These are phyloP conservation scores for Rhizopus microsporus DNA, from an alignment of 371 early-diverging fungal genomes.

Conservation along the genomic window DNA sequence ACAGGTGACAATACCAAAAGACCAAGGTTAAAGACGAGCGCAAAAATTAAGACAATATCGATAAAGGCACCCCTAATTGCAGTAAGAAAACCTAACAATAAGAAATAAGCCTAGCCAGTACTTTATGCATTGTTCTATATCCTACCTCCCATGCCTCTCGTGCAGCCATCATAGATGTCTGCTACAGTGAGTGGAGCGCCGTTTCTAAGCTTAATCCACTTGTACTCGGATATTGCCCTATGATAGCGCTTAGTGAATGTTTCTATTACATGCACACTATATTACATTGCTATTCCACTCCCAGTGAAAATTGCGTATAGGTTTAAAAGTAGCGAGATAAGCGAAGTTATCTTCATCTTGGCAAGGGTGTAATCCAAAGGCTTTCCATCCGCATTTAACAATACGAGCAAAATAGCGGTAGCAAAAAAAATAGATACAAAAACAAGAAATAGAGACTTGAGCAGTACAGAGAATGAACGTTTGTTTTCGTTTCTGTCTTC, in stretches of 20 bases:
- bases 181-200: slow-evolving; percentile 20
- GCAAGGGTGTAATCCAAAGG: slow-evolving; percentile 20
- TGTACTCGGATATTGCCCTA: slow-evolving; percentile 34
- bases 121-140: neutral
- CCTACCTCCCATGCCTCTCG: slow-evolving; percentile 33
- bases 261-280: no score
- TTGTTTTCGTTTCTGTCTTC: neutral
- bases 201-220: slow-evolving; percentile 26
- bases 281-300: slow-evolving; percentile 33
- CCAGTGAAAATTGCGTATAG: slow-evolving; percentile 22
- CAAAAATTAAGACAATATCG: slow-evolving; percentile 21
- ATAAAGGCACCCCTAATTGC: slow-evolving; percentile 17
- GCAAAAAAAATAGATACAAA: slow-evolving; percentile 10
- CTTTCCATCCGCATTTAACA: slow-evolving; percentile 25
- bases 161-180: slow-evolving; percentile 34
- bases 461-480: slow-evolving; percentile 1
- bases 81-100: slow-evolving; percentile 13
- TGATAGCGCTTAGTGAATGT: neutral
- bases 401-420: slow-evolving; percentile 16
- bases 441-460: slow-evolving; percentile 9
- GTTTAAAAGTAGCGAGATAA: slow-evolving; percentile 24
- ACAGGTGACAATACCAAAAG: slow-evolving; percentile 25
- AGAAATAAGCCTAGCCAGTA: neutral
- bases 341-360: slow-evolving; percentile 22
- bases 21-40: slow-evolving; percentile 30